phyloP scores from a whole-genome alignment of 345 rosid genomes.

The Conringia planisiliqua region DNA sequence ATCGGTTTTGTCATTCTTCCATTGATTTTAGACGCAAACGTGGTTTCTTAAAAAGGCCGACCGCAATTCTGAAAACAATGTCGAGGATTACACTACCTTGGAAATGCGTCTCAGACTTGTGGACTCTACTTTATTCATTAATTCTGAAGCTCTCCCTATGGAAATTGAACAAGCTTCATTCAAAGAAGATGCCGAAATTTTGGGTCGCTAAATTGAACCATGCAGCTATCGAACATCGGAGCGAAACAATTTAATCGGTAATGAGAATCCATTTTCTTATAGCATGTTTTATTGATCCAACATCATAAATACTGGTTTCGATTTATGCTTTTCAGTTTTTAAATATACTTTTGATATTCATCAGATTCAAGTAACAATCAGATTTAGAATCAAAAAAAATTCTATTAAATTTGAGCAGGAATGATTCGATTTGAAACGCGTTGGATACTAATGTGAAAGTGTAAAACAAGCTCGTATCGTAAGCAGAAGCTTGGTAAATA shows the following conservation, averaged over 20 bases:
- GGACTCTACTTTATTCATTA: no score
- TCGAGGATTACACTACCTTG: not conserved
- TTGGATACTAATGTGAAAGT: not conserved
- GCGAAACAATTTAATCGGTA: no score
- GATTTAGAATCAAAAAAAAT: not conserved
- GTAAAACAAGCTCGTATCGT: not conserved
- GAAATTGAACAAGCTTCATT: not conserved
- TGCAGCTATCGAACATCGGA: not conserved
- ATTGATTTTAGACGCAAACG: not conserved
- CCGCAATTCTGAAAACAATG: not conserved
- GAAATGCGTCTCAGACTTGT: no score
- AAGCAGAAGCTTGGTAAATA: not conserved
- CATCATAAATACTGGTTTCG: not conserved
- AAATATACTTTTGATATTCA: not conserved
- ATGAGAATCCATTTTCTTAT: no score
- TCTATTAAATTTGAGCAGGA: not conserved
- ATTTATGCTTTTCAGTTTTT: not conserved
- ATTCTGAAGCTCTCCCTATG: no score
- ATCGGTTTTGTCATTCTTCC: not conserved
- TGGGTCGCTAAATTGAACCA: not conserved
- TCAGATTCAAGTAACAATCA: not conserved
- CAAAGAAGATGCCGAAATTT: not conserved
- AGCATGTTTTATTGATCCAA: no score
- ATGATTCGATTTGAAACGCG: not conserved
- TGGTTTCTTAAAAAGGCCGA: not conserved